Base-by-base conservation (phyloP, 2,329 filamentous ascomycete genomes). In the Harringtonia lauricola region DNA sequence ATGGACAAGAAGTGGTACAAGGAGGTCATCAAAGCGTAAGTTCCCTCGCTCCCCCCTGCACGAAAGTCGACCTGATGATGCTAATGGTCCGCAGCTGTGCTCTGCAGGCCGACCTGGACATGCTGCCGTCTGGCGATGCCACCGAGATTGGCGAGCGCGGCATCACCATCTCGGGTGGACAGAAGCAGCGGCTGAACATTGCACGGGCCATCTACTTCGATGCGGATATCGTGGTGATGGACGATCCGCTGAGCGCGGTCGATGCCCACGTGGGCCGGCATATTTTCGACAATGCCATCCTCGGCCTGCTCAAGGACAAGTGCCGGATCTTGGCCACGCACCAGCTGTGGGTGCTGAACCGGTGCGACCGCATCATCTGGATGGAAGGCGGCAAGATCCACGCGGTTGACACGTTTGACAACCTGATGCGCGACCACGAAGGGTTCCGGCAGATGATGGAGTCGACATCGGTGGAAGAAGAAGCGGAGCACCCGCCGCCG, bases 141-240 rank as follows among this genome's bases (percentile, higher is more conserved):
- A 98, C 90, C 0, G 90, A 96, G 60, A 95, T 96, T 56, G 92
- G 90, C 22, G 92, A 96, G 61, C 81, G 88, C 48, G 90, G 92
- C 42, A 95, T 96, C 56, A 96, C 88, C 1, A 84, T 96, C 1
- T 95, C 88, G 17, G 90, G 92, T 45, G 90, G 90, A 2, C 90
- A 96, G 62, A 95, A 95, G 62, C 90, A 95, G 61, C 79, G 92
- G 12, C 69, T 95, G 52, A 96, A 95, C 58, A 95, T 96, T 56
- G 92, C 92, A 17, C 76, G 92, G 39, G 79, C 80, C 47, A 82
- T 83, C 51, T 73, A 89, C 64, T 83, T 81, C 47, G 70, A 83
- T 48, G 72, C 79, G 12, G 77, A 82, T 45, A 73, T 83, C 41
- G 71, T 83, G 18, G 66, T 84, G 24, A 78, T 83, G 73, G 80